A percentile compares a stretch with the other conserved stretches of the same genome.
Conservation (phyloP, 73 alveolate species). For the Paraurostyla sp. region DNA sequence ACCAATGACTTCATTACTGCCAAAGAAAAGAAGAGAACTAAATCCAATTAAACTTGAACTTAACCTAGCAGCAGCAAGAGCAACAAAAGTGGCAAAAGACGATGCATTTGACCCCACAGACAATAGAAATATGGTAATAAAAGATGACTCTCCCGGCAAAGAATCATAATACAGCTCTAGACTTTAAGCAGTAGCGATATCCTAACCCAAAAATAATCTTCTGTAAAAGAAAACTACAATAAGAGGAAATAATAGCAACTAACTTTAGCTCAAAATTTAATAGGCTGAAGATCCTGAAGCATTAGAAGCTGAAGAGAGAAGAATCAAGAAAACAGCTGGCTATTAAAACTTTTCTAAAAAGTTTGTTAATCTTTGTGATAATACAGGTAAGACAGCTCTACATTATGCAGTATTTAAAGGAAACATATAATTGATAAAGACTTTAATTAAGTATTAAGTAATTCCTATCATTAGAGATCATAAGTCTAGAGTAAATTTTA, state of each 20-base stretch:
- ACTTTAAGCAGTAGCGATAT: background rate
- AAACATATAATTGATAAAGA: background rate
- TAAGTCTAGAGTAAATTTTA: background rate
- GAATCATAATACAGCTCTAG: background rate
- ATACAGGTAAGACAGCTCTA: conserved; percentile 12
- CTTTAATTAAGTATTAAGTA: background rate
- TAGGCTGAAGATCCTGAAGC: background rate
- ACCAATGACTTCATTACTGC: background rate
- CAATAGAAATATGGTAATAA: background rate
- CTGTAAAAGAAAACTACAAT: background rate
- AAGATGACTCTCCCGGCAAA: background rate
- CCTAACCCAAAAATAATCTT: background rate
- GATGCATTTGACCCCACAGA: background rate
- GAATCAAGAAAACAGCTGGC: background rate
- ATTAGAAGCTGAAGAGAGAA: background rate
- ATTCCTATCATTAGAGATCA: conserved; percentile 15
- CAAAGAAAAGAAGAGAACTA: conserved; percentile 1
- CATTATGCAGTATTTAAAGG: conserved; percentile 34
- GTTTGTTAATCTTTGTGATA: background rate
- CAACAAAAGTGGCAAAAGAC: background rate
- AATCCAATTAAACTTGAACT: background rate
- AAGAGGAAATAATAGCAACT: no score
- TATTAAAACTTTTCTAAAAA: background rate
- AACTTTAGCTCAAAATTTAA: no score
- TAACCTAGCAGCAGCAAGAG: no score